Conservation (phyloP, 805 yeast genomes). For the Myxozyma mucilagina region DNA sequence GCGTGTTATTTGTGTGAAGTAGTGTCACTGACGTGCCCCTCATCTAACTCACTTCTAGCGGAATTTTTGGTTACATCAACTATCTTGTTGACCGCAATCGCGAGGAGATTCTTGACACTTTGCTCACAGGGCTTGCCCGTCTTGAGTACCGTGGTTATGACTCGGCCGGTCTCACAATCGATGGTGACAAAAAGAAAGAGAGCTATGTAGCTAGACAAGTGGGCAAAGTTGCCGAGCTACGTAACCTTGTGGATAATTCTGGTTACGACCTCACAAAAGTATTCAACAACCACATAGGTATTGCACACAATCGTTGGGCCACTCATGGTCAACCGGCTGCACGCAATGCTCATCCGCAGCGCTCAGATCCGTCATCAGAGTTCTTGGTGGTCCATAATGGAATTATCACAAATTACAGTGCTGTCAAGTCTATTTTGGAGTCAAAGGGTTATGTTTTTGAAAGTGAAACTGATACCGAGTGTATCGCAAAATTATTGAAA, state of each 20-base stretch:
- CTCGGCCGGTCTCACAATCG: conserved; percentile 94
- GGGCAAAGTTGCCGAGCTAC: conserved; percentile 87
- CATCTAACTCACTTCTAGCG: conserved; percentile 50
- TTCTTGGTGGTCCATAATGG: conserved; percentile 96
- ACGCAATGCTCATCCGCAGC: conserved; percentile 92
- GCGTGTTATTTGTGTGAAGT: no score
- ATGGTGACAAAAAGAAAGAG: conserved; percentile 76
- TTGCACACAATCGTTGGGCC: conserved; percentile 99
- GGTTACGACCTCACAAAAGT: conserved; percentile 60
- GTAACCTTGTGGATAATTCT: conserved; percentile 52
- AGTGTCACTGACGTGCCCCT: background rate
- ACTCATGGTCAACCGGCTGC: conserved; percentile 94
- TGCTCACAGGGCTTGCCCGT: conserved; percentile 74
- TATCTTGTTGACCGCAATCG: conserved; percentile 87
- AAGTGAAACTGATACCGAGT: conserved; percentile 96
- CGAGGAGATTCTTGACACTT: conserved; percentile 87
- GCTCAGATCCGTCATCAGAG: conserved; percentile 79
- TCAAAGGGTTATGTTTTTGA: conserved; percentile 81
- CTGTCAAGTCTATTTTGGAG: conserved; percentile 75
- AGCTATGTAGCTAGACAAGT: conserved; percentile 75
- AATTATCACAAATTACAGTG: conserved; percentile 94
- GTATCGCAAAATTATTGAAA: conserved; percentile 92
- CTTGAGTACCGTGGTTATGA: conserved; percentile 98
- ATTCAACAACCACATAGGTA: conserved; percentile 86
- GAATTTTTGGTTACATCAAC: conserved; percentile 97